Evolutionary conservation across 139 green algal species (phyloP).

Genomic region (Asterochloris sp.): DNA sequence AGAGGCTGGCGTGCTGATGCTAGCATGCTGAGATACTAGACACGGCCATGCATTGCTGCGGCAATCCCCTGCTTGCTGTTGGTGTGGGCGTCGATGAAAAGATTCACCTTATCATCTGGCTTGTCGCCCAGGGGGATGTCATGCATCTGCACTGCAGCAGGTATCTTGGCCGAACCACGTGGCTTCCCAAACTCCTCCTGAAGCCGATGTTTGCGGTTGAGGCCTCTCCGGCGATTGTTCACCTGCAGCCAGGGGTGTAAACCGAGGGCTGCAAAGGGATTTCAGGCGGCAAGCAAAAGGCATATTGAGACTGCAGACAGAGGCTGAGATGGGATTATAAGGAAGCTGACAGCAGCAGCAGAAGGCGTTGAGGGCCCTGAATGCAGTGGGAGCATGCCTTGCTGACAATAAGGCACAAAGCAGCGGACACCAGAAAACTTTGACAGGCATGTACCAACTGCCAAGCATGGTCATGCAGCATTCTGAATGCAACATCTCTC

Average conservation of each 20-base stretch:
- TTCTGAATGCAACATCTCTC: neutral
- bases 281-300: neutral
- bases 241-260: neutral
- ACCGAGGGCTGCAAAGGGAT: neutral
- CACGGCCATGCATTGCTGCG: too few species aligned
- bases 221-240: neutral
- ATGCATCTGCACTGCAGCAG: neutral
- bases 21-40: neutral
- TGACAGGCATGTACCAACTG: neutral
- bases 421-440: neutral
- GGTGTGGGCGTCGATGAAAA: neutral
- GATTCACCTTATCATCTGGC: neutral
- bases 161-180: neutral
- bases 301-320: neutral
- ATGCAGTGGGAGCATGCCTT: too few species aligned
- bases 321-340: neutral
- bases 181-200: neutral
- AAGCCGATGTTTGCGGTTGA: neutral
- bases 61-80: neutral
- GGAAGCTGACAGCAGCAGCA: neutral
- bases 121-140: neutral
- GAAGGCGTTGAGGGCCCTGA: neutral
- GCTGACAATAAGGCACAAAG: too few species aligned
- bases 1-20: neutral
- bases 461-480: slow-evolving; percentile 3